Conservation (phyloP, 768 basidiomycete genomes). For the Favolaschia claudopus region DNA sequence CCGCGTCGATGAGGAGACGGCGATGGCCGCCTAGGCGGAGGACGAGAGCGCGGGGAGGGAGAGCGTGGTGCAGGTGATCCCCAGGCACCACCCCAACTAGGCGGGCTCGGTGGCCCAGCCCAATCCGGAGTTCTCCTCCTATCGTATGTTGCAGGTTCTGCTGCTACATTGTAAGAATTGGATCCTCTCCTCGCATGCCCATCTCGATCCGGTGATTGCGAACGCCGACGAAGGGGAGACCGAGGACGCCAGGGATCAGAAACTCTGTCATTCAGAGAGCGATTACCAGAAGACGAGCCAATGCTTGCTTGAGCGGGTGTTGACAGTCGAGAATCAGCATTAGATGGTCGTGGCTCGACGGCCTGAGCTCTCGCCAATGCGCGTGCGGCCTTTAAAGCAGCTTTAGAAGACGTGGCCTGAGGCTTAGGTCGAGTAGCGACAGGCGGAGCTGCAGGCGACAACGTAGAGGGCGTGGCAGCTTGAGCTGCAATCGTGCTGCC, state of each 20-base stretch:
- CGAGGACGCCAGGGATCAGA: neutral
- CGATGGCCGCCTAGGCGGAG: neutral
- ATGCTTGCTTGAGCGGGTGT: neutral
- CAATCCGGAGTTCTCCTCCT: neutral
- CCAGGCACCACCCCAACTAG: neutral
- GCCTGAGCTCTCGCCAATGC: too few species aligned
- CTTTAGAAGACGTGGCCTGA: too few species aligned
- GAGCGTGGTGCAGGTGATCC: neutral
- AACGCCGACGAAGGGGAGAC: neutral
- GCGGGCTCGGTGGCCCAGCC: neutral
- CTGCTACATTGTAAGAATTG: neutral
- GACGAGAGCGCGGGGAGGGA: neutral
- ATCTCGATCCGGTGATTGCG: slow-evolving; percentile 8
- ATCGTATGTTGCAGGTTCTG: neutral
- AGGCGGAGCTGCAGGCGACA: too few species aligned
- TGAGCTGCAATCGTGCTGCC: too few species aligned
- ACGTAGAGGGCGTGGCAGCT: too few species aligned
- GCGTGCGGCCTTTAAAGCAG: too few species aligned
- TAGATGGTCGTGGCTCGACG: neutral
- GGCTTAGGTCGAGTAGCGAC: too few species aligned
- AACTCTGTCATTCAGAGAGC: neutral
- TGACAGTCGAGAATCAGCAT: neutral
- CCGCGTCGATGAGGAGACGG: too few species aligned
- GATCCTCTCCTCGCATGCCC: neutral
- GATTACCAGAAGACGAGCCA: neutral